phyloP scores from a whole-genome alignment of 208 protist genomes.

The Trypanosoma rangeli region DNA sequence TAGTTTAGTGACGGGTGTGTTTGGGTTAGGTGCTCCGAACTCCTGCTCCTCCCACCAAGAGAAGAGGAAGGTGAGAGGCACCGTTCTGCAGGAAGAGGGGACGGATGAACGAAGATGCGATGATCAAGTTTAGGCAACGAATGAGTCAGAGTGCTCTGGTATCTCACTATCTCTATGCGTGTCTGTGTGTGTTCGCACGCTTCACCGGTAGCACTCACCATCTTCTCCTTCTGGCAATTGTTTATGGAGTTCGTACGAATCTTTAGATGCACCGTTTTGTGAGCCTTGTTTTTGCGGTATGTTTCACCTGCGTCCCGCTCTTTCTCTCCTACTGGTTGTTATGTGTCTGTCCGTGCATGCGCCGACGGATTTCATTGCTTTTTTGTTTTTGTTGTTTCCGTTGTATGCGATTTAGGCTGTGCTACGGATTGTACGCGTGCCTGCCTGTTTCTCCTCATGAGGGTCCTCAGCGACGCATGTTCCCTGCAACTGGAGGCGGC shows the following conservation, averaged over 20 bases:
- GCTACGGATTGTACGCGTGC: not conserved
- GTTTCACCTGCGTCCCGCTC: not conserved
- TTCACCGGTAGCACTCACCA: not conserved
- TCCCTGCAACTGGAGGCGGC: not conserved
- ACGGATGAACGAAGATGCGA: too few relatives aligned
- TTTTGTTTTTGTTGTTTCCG: not conserved
- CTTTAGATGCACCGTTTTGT: not conserved
- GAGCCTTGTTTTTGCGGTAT: not conserved
- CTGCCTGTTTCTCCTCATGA: not conserved
- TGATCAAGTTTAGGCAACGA: too few relatives aligned
- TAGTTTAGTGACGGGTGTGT: too few relatives aligned
- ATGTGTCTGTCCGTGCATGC: not conserved
- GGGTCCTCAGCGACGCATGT: not conserved
- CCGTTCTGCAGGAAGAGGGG: too few relatives aligned
- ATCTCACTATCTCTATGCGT: not conserved
- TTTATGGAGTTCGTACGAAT: not conserved
- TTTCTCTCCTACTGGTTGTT: not conserved
- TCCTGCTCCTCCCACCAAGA: too few relatives aligned
- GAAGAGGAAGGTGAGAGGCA: too few relatives aligned
- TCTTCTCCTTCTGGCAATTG: not conserved
- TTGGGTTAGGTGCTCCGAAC: too few relatives aligned
- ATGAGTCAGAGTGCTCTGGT: too few relatives aligned
- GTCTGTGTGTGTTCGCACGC: not conserved
- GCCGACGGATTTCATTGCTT: not conserved
- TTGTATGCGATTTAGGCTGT: not conserved